A percentile compares a stretch with the other conserved stretches of the same genome.
These are phyloP conservation scores for Septoria petroselini DNA, from an alignment of 2,329 filamentous ascomycete genomes.

Conservation along the genomic window DNA sequence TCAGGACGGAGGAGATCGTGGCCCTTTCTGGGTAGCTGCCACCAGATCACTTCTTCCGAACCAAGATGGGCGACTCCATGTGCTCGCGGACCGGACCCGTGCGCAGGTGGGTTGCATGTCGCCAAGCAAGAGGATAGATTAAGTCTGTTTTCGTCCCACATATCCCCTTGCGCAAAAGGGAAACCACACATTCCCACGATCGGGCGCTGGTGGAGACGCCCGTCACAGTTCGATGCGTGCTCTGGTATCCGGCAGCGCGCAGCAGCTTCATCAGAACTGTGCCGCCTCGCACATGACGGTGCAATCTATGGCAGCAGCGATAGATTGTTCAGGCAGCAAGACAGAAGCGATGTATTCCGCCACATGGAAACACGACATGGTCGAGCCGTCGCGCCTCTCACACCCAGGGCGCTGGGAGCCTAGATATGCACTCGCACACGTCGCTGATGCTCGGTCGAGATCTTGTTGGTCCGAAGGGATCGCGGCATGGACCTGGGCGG, in stretches of 20 bases:
- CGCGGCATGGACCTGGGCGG: constrained; percentile 23
- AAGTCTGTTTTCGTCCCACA: constrained; percentile 26
- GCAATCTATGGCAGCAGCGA: constrained; percentile 20
- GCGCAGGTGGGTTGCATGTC: constrained; percentile 14
- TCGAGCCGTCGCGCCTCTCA: constrained; percentile 26
- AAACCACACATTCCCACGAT: constrained; percentile 17
- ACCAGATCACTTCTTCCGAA: constrained; percentile 22
- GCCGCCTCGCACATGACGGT: constrained; percentile 28
- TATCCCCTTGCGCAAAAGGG: constrained; percentile 23
- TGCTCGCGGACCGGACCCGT: constrained; percentile 21
- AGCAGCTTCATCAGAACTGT: constrained; percentile 16
- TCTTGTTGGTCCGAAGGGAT: constrained; percentile 21
- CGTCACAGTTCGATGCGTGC: constrained; percentile 12
- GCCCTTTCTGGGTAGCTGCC: constrained; percentile 21
- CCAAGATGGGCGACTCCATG: constrained; percentile 24
- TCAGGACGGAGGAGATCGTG: constrained; percentile 13
- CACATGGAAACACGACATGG: constrained; percentile 27
- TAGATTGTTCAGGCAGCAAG: constrained; percentile 26
- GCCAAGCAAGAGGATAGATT: constrained; percentile 21
- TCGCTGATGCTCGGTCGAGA: constrained; percentile 30
- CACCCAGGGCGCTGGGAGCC: constrained; percentile 21
- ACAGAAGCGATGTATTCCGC: constrained; percentile 22
- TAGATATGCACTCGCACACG: constrained; percentile 23
- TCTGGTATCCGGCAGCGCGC: constrained; percentile 12
- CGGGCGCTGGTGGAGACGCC: constrained; percentile 13